A percentile compares a stretch with the other conserved stretches of the same genome.
phyloP scores from a whole-genome alignment of 305 asterid genomes.

The Fraxinus xanthoxyloides region DNA sequence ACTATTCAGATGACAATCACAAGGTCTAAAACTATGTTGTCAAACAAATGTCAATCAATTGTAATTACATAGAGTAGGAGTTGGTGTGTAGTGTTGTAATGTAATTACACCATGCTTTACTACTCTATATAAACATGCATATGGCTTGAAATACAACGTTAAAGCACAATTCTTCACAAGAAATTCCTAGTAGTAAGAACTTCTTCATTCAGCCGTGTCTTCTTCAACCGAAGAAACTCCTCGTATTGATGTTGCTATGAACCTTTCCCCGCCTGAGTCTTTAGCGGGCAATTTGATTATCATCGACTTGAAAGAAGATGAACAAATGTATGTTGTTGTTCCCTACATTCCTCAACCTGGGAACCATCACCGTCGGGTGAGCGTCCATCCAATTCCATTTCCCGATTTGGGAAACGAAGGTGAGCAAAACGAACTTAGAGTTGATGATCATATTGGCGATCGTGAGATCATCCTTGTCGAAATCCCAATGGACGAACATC shows the following conservation, averaged over 20 bases:
- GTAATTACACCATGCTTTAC: neutral
- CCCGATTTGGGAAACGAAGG: no score
- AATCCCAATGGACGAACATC: neutral
- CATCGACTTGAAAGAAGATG: no score
- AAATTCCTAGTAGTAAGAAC: no score
- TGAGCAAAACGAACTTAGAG: neutral
- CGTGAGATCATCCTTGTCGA: neutral
- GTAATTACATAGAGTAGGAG: neutral
- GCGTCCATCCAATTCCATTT: no score
- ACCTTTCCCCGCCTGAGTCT: neutral
- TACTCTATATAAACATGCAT: neutral
- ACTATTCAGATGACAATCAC: no score
- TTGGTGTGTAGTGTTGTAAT: neutral
- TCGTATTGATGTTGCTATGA: neutral
- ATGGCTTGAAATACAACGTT: neutral
- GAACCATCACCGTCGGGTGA: no score
- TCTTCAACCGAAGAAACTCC: neutral
- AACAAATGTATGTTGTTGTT: no score
- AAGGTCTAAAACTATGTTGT: neutral
- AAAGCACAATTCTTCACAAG: neutral
- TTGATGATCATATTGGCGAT: neutral
- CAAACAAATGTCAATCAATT: neutral
- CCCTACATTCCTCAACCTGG: no score
- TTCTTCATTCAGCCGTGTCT: neutral
- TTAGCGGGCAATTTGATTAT: no score